Percentiles rank a stretch among this genome's conserved stretches.
These are phyloP conservation scores for Nothophytophthora sp. DNA, from an alignment of 352 stramenopile genomes.

Conservation along the genomic window DNA sequence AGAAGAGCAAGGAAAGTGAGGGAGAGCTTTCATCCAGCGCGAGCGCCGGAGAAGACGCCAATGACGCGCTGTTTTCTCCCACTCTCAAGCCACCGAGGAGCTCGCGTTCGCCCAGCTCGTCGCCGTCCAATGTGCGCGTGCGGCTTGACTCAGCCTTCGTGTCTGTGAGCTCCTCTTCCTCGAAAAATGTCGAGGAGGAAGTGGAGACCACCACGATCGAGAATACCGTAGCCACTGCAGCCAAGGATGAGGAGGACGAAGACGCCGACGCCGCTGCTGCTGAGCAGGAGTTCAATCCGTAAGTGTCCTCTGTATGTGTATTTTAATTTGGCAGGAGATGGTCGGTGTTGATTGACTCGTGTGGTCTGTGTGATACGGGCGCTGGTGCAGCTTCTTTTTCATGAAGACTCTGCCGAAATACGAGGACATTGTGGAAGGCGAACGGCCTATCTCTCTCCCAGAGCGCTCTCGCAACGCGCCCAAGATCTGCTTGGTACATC, in stretches of 20 bases:
- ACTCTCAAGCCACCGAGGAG: slow-evolving; percentile 55
- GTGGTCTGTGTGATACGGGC: slow-evolving; percentile 1
- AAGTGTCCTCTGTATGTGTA: slow-evolving; percentile 18
- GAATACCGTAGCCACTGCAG: slow-evolving; percentile 2
- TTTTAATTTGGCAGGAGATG: not conserved
- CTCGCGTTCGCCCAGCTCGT: slow-evolving; percentile 38
- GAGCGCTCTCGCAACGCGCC: slow-evolving; percentile 50
- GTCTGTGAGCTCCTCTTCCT: slow-evolving; percentile 12
- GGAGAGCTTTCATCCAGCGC: slow-evolving; percentile 4
- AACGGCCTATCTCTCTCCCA: slow-evolving; percentile 56
- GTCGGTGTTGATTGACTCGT: slow-evolving; percentile 1
- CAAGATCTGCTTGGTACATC: slow-evolving; percentile 69
- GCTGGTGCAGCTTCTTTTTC: slow-evolving; percentile 68
- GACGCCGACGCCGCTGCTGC: slow-evolving; percentile 39
- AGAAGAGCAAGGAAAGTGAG: slow-evolving; percentile 12
- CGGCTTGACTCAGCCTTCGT: slow-evolving; percentile 36
- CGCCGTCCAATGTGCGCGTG: slow-evolving; percentile 27
- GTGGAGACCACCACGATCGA: slow-evolving; percentile 20
- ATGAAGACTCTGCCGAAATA: slow-evolving; percentile 88
- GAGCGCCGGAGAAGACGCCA: slow-evolving; percentile 27
- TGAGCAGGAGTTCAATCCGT: slow-evolving; percentile 85
- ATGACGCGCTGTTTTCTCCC: slow-evolving; percentile 77
- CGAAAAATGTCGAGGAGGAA: slow-evolving; percentile 33
- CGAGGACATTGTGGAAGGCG: slow-evolving; percentile 60
- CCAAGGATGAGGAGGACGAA: slow-evolving; percentile 29